Evolutionary conservation across 2,329 filamentous ascomycete species (phyloP).

Genomic region (Talaromyces pinophilus): DNA sequence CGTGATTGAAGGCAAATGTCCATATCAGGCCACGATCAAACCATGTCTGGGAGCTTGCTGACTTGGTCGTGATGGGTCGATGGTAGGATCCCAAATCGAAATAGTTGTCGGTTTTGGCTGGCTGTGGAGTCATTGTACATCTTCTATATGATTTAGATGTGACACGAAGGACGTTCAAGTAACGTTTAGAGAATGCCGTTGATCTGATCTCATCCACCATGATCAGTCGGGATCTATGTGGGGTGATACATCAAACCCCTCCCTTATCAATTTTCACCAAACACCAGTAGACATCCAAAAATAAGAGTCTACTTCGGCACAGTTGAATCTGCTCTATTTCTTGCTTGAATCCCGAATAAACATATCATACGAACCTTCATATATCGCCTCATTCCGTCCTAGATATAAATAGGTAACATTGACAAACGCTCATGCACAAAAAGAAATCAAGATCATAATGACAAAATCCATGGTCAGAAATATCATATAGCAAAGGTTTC

Average conservation of each 20-base stretch:
- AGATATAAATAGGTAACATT: not conserved
- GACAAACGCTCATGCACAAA: not conserved
- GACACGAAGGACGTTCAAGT: not conserved
- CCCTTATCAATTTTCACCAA: not conserved
- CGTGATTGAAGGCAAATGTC: conserved; percentile 76
- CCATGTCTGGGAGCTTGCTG: conserved; percentile 61
- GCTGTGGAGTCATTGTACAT: not conserved
- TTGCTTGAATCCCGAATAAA: not conserved
- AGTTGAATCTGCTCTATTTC: not conserved
- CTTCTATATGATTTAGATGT: too few species aligned
- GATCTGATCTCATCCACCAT: not conserved
- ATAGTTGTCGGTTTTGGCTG: conserved; percentile 26
- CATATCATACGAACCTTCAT: not conserved
- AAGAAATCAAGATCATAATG: not conserved
- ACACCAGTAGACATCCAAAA: not conserved
- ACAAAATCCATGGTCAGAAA: not conserved
- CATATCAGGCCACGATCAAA: conserved; percentile 72
- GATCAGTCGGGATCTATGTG: not conserved
- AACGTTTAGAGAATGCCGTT: not conserved
- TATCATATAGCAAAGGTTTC: not conserved
- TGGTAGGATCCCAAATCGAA: conserved; percentile 61
- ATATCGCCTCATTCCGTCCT: not conserved
- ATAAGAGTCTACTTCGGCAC: not conserved
- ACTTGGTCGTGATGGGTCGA: conserved; percentile 58
- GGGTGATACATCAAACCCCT: conserved; percentile 1